Evolutionary conservation across 805 yeast genomes (phyloP), one percentile per base, ranked within the genome.

Genomic region (Yueomyces sp.): DNA sequence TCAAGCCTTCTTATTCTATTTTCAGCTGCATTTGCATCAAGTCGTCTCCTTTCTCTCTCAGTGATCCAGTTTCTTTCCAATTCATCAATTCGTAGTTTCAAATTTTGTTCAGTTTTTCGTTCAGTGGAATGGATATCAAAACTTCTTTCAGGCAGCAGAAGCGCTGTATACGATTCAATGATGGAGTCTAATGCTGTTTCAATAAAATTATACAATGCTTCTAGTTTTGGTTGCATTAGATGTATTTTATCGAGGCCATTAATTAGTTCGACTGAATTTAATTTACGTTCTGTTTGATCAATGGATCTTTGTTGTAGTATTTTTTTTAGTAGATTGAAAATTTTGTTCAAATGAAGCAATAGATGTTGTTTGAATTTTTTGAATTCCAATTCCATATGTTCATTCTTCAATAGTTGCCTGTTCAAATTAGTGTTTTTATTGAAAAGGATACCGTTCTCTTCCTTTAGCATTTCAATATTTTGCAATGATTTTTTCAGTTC

Each of bases 1-100:
- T 80, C 85, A 33, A 81, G 54, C 44, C 74, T 77, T 26, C 57
- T 54, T 4, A 80, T 66, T 39, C 81, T 60, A 39, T 62, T 58
- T 40, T 70, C 67, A 2, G 82, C 75, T 36, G 79, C 79, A 36
- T 68, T 68, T 43, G 69, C 68, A 50, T 82, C 88, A 44, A 77
- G 67, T 26, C 73, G 73, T 31, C 87, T 62, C 26, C 82, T 73
- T 56, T 82, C 92, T 47, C 86, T 66, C 48, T 83, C 88, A 4
- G 77, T 68, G 52, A 78, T 77, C 81, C 85, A 79, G 52, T 80
- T 68, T 48, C 67, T 74, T 37, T 76, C 74, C 38, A 83, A 57
- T 49, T 79, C 86, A 28, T 76, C 79, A 12, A 81, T 63, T 44
- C 86, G 65, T 40, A 77, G 51, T 44, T 65, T 67, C 28, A 42